Percentiles rank a stretch among this genome's conserved stretches.
These are phyloP conservation scores for Mycena latifolia DNA, from an alignment of 768 basidiomycete species.

Conservation along the genomic window DNA sequence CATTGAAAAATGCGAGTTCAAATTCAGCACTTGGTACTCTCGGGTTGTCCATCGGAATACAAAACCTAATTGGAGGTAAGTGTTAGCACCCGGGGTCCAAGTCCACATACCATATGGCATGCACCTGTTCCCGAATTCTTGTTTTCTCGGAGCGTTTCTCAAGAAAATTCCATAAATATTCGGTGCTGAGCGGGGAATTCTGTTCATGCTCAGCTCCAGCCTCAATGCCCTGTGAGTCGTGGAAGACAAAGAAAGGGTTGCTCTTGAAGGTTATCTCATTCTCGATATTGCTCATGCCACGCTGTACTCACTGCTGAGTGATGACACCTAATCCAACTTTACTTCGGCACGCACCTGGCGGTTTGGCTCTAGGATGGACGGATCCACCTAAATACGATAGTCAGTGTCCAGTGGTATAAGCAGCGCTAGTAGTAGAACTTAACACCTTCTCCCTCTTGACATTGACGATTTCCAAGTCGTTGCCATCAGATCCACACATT, in stretches of 20 bases:
- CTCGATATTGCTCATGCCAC: too few relatives aligned
- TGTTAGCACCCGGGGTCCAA: not conserved
- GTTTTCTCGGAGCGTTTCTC: not conserved
- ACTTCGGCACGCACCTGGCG: not conserved
- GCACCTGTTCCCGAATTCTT: not conserved
- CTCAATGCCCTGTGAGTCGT: too few relatives aligned
- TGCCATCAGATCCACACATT: not conserved
- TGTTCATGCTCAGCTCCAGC: too few relatives aligned
- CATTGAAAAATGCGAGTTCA: constrained; percentile 9
- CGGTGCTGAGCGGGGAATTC: too few relatives aligned
- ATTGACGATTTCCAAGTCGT: not conserved
- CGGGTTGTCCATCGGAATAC: constrained; percentile 6
- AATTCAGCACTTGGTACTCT: constrained; percentile 2
- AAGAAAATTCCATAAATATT: constrained; percentile 4
- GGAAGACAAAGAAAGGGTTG: too few relatives aligned
- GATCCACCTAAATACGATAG: not conserved
- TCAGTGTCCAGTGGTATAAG: too few relatives aligned
- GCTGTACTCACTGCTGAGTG: not conserved
- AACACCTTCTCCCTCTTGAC: not conserved
- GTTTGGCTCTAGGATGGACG: not conserved
- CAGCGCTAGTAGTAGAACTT: not conserved
- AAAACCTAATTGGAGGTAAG: not conserved
- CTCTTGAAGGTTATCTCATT: too few relatives aligned
- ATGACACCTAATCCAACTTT: not conserved
- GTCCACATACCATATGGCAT: constrained; percentile 2